Conservation (phyloP, 1,139 yeast species). For the Geotrichum citri-aurantii region DNA sequence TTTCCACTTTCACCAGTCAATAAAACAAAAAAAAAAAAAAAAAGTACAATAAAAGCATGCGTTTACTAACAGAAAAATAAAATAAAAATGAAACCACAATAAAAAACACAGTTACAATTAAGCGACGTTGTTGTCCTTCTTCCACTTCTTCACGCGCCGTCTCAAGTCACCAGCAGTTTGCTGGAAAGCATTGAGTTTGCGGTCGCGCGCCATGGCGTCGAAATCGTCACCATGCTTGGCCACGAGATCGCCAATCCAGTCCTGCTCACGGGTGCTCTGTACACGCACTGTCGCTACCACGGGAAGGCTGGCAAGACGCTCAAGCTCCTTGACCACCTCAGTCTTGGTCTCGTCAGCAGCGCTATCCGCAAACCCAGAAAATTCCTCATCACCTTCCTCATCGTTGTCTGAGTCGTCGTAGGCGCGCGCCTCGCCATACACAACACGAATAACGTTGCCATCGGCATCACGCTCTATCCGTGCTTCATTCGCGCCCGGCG, state of each 20-base stretch:
- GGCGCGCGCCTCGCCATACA: slow-evolving; percentile 56
- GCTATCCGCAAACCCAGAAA: slow-evolving; percentile 24
- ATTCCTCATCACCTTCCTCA: slow-evolving; percentile 31
- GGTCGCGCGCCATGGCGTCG: slow-evolving; percentile 88
- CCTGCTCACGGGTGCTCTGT: slow-evolving; percentile 67
- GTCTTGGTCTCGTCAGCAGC: slow-evolving; percentile 24
- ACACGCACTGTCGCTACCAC: slow-evolving; percentile 49
- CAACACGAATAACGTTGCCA: slow-evolving; percentile 62
- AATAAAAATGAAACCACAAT: neutral
- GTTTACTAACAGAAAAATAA: too few relatives aligned
- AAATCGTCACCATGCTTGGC: slow-evolving; percentile 84
- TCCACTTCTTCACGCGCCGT: slow-evolving; percentile 64
- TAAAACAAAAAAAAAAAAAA: too few relatives aligned
- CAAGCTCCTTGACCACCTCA: slow-evolving; percentile 61
- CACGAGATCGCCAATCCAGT: slow-evolving; percentile 61
- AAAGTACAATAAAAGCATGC: too few relatives aligned
- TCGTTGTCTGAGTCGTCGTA: slow-evolving; percentile 31
- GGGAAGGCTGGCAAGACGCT: slow-evolving; percentile 52
- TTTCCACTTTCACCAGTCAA: too few relatives aligned
- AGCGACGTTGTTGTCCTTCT: slow-evolving; percentile 38
- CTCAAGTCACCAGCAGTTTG: slow-evolving; percentile 80
- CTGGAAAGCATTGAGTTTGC: slow-evolving; percentile 74
- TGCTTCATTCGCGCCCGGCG: slow-evolving; percentile 60
- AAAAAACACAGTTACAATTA: neutral
- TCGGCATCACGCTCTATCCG: slow-evolving; percentile 67